Evolutionary conservation across 495 filamentous ascomycete genomes (phyloP).

Genomic region (Penicillium antarcticum): DNA sequence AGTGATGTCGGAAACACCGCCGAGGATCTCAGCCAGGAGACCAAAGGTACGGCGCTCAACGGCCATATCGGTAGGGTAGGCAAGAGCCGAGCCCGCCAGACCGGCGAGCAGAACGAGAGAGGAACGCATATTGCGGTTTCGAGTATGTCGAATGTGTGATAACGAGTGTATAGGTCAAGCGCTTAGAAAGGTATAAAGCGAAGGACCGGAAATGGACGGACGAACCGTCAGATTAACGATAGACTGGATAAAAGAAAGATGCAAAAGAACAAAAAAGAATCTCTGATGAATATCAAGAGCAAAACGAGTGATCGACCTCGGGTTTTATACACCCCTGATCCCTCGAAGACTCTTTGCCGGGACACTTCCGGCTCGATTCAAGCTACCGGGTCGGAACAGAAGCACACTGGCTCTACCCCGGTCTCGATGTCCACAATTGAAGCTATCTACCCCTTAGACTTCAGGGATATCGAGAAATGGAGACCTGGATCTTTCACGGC

Average conservation of each 20-base stretch:
- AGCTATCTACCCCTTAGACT: slow-evolving; percentile 19
- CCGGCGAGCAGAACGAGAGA: slow-evolving; percentile 36
- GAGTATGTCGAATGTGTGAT: slow-evolving; percentile 1
- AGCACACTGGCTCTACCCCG: slow-evolving; percentile 16
- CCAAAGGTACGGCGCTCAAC: slow-evolving; percentile 31
- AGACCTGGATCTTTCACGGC: slow-evolving; percentile 17
- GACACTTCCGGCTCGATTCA: slow-evolving; percentile 8
- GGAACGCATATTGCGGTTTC: slow-evolving; percentile 35
- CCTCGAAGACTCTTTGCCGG: neutral
- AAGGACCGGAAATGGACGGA: slow-evolving; percentile 15
- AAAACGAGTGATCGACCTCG: slow-evolving; percentile 23
- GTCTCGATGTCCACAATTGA: slow-evolving; percentile 24
- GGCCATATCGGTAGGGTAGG: slow-evolving; percentile 29
- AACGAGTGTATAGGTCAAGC: slow-evolving; percentile 20
- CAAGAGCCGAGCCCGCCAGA: slow-evolving; percentile 36
- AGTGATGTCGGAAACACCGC: slow-evolving; percentile 2
- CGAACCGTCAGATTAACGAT: slow-evolving; percentile 31
- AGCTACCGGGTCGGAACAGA: neutral
- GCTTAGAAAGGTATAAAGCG: slow-evolving; percentile 11
- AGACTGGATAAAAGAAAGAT: slow-evolving; percentile 29
- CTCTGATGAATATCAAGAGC: slow-evolving; percentile 16
- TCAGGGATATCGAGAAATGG: slow-evolving; percentile 15
- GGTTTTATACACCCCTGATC: slow-evolving; percentile 45
- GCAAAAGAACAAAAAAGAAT: slow-evolving; percentile 23
- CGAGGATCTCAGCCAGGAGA: slow-evolving; percentile 15